These are phyloP conservation scores for Vigna unguiculata DNA, from an alignment of 306 rosid genomes.

Conservation along the genomic window DNA sequence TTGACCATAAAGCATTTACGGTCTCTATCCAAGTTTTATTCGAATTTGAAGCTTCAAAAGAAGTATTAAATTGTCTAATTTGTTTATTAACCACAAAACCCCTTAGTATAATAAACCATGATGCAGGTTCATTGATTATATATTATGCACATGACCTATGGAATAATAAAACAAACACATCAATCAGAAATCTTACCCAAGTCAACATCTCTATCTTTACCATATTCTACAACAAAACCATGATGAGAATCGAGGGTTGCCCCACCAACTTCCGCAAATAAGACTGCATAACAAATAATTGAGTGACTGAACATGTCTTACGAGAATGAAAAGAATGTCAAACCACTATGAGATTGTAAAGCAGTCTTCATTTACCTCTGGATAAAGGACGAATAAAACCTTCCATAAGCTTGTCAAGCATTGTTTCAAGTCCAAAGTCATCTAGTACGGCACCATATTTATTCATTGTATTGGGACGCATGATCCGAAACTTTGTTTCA, in stretches of 20 bases:
- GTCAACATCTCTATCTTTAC: conserved; percentile 65
- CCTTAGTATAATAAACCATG: conserved; percentile 18
- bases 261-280: conserved; percentile 64
- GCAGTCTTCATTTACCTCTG: conserved; percentile 57
- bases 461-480: conserved; percentile 98
- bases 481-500: conserved; percentile 76
- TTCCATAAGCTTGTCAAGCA: conserved; percentile 91
- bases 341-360: conserved; percentile 35
- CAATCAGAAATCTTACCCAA: conserved; percentile 53
- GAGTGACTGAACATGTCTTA: conserved; percentile 3
- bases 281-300: conserved; percentile 52
- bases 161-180: conserved; percentile 35
- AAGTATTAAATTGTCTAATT: conserved; percentile 28
- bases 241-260: conserved; percentile 67
- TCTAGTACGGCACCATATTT: conserved; percentile 91
- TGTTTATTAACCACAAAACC: conserved; percentile 24
- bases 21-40: conserved; percentile 24
- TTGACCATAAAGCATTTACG: conserved; percentile 1
- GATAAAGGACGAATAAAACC: conserved; percentile 83
- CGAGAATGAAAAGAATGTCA: conserved; percentile 15
- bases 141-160: conserved; percentile 7
- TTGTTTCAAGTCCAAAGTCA: conserved; percentile 91
- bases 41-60: conserved; percentile 39
- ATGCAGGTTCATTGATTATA: conserved; percentile 24
- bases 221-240: conserved; percentile 68